A percentile compares a stretch with the other conserved stretches of the same genome.
These are phyloP conservation scores for Boletus semigastroideus DNA, from an alignment of 1,284 basidiomycete species.

Conservation along the genomic window DNA sequence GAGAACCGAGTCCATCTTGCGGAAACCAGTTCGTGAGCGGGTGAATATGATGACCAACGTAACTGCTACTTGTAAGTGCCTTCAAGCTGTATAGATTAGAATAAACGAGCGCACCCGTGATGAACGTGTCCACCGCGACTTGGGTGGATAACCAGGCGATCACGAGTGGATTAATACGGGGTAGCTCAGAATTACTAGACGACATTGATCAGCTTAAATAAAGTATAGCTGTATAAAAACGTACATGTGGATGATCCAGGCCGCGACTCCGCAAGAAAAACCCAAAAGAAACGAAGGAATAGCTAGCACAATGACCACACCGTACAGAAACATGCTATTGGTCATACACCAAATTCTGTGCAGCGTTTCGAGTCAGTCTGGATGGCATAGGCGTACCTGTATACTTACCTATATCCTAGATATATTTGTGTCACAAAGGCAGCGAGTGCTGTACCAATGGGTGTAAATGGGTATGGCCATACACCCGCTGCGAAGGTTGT, in stretches of 20 bases:
- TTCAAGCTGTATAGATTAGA: no score
- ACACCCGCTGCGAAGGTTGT: background rate
- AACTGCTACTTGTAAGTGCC: slow-evolving; percentile 10
- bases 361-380: slow-evolving; percentile 7
- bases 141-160: slow-evolving; percentile 43
- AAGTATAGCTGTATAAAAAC: slow-evolving; percentile 10
- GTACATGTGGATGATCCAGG: slow-evolving; percentile 39
- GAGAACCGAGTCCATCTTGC: slow-evolving; percentile 44
- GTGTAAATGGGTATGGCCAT: slow-evolving; percentile 46
- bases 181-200: slow-evolving; percentile 16
- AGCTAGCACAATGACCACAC: slow-evolving; percentile 35
- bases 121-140: slow-evolving; percentile 38
- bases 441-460: slow-evolving; percentile 41
- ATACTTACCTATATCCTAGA: slow-evolving; percentile 11
- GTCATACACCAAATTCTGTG: slow-evolving; percentile 34
- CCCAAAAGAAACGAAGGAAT: slow-evolving; percentile 39
- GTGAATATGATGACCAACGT: slow-evolving; percentile 36
- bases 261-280: slow-evolving; percentile 37
- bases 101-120: slow-evolving; percentile 35
- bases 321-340: slow-evolving; percentile 34
- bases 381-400: background rate
- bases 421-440: slow-evolving; percentile 43
- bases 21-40: slow-evolving; percentile 44
- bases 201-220: background rate
- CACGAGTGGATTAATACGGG: slow-evolving; percentile 30